Evolutionary conservation across 2,329 filamentous ascomycete species (phyloP), one percentile per base, ranked within the genome.

Genomic region (Aspergillus tanneri): DNA sequence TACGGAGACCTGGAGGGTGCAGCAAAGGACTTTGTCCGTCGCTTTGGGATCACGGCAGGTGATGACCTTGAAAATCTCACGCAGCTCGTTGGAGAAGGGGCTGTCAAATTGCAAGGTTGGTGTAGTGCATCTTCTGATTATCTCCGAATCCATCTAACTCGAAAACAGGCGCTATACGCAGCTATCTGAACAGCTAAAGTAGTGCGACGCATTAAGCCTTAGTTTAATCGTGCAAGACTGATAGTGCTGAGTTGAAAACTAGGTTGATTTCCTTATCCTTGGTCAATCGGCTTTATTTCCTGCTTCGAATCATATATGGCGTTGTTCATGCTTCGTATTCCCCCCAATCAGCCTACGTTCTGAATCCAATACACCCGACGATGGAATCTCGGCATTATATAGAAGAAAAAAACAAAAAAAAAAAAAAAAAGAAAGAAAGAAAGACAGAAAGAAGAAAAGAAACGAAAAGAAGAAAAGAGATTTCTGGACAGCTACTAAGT

Each of bases 61-160:
- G 93, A 99, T 66, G 93, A 99, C 70, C 74, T 99, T 47, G 93
- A 99, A 70, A 96, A 96, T 70, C 71, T 97, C 60, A 87, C 85
- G 19, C 83, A 85, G 59, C 80, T 90, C 54, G 75, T 96, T 4
- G 93, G 92, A 23, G 90, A 96, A 63, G 92, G 90, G 34, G 90
- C 90, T 11, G 83, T 79, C 38, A 87, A 84, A 71, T 77, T 97
- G 65, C 90, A 96, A 75, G 90, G 88, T 65, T 78, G 54, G 65
- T 57, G 7, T 36, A 12, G 5, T 4, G 19, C 5, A 16, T 2
- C 12, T 21, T 23, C 27, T 10, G 11, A 2, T 37, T 10, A 16
- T 4, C 19, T 6, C 7, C 7, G 21, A 4, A 30, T n/a, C 30
- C 47, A 46, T 54, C 50, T 55, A 30, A 59, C 39, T 43, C 12